phyloP scores from a whole-genome alignment of 345 rosid genomes.

The Carallia pectinifolia region DNA sequence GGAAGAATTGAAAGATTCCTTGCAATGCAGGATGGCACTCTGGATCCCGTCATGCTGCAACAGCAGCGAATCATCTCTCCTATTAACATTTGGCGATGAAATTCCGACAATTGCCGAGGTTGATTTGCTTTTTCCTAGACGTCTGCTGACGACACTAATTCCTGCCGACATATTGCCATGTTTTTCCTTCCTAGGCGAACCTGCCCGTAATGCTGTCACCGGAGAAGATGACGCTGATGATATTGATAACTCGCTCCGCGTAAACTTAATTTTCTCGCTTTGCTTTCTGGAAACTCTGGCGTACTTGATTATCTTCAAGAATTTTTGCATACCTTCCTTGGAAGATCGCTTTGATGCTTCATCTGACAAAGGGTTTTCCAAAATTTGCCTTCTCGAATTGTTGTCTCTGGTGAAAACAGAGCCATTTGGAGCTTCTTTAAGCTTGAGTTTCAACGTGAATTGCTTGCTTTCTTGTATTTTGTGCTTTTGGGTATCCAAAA shows the following conservation, averaged over 20 bases:
- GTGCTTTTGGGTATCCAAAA: constrained; percentile 17
- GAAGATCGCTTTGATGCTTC: constrained; percentile 23
- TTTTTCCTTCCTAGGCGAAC: constrained; percentile 28
- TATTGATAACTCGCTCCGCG: constrained; percentile 20
- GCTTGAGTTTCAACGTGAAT: constrained; percentile 44
- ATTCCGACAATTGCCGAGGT: constrained; percentile 3
- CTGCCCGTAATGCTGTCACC: constrained; percentile 7
- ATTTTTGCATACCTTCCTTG: constrained; percentile 25
- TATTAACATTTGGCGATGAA: neutral
- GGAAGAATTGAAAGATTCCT: constrained; percentile 32
- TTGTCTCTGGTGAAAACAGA: constrained; percentile 32
- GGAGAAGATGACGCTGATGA: constrained; percentile 52
- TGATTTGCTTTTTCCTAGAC: constrained; percentile 36
- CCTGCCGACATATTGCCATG: constrained; percentile 20
- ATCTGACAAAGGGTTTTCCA: constrained; percentile 10
- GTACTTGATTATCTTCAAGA: constrained; percentile 28
- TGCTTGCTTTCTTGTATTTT: constrained; percentile 30
- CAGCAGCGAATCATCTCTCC: constrained; percentile 29
- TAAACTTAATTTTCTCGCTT: constrained; percentile 25
- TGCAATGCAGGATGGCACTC: constrained; percentile 35
- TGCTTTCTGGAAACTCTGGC: constrained; percentile 39
- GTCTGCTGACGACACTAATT: constrained; percentile 28
- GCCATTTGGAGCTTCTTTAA: constrained; percentile 34
- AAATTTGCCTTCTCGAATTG: constrained; percentile 31
- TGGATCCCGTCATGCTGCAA: constrained; percentile 35